phyloP scores from a whole-genome alignment of 1,284 basidiomycete species.

The Ceratobasidium sp. region DNA sequence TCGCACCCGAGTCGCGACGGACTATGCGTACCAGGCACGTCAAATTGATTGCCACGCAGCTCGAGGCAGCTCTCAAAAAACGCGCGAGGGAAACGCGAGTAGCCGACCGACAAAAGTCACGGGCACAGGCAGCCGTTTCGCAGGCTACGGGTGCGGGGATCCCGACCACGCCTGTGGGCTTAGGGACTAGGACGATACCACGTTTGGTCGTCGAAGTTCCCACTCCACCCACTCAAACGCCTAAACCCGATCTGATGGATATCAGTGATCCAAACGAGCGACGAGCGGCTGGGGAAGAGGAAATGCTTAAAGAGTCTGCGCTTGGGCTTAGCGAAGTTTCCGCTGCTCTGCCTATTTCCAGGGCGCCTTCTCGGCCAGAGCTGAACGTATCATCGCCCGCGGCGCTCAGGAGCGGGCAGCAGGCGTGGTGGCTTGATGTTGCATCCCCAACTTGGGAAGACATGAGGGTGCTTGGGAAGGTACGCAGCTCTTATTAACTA shows the following conservation, averaged over 20 bases:
- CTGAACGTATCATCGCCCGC: not conserved
- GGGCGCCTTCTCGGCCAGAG: conserved; percentile 40
- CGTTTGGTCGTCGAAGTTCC: conserved; percentile 36
- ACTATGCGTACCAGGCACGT: conserved; percentile 69
- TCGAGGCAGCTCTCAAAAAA: conserved; percentile 59
- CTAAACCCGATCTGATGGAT: conserved; percentile 18
- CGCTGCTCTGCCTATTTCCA: conserved; percentile 11
- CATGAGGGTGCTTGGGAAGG: conserved; percentile 88
- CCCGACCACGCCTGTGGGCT: conserved; percentile 12
- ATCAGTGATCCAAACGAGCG: conserved; percentile 36
- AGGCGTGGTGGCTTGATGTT: conserved; percentile 94
- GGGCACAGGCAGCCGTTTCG: not conserved
- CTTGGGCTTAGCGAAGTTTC: conserved; percentile 30
- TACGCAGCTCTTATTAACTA: conserved; percentile 53
- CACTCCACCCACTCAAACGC: conserved; percentile 34
- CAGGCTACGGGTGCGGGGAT: not conserved
- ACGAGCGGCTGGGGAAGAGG: conserved; percentile 27
- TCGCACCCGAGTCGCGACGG: conserved; percentile 52
- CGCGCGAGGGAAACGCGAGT: conserved; percentile 47
- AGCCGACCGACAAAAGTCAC: conserved; percentile 28
- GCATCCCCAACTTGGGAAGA: conserved; percentile 91
- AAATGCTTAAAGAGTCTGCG: conserved; percentile 45
- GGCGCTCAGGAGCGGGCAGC: conserved; percentile 49
- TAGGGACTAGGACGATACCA: conserved; percentile 12
- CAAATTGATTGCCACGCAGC: conserved; percentile 64